Evolutionary conservation across 257 asterid genomes (phyloP).

Genomic region (Scutellaria baicalensis): DNA sequence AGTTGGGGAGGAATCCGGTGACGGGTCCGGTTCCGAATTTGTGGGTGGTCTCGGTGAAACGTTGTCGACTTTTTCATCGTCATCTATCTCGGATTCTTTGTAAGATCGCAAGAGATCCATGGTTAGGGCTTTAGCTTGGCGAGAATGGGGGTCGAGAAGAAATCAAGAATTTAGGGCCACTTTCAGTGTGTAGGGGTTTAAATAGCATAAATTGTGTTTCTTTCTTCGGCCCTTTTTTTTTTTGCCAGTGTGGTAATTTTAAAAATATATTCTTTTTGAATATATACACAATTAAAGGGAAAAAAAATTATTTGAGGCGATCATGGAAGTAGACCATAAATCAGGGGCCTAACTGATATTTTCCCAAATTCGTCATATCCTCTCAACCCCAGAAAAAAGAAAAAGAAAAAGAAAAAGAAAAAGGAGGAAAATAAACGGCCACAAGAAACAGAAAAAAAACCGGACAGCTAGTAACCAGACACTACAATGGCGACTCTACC

Average conservation of each 20-base stretch:
- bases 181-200: background rate
- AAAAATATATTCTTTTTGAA: background rate
- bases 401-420: background rate
- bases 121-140: constrained; percentile 21
- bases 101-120: constrained; percentile 56
- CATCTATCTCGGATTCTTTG: constrained; percentile 21
- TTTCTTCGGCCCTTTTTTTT: background rate
- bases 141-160: background rate
- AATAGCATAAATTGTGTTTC: background rate
- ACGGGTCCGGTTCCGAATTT: constrained; percentile 16
- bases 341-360: background rate
- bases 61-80: background rate
- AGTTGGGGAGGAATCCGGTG: constrained; percentile 77
- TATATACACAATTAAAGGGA: too few species aligned
- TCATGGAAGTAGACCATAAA: background rate
- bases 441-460: background rate
- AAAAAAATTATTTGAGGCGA: background rate
- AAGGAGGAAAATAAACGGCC: constrained; percentile 4
- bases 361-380: background rate
- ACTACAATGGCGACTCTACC: constrained; percentile 66
- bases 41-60: constrained; percentile 1
- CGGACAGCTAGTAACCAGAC: background rate
- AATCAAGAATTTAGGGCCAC: background rate
- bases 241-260: background rate
- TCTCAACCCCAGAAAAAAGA: constrained; percentile 19